Evolutionary conservation across 148 eudicot genomes (phyloP), one percentile per base, ranked within the genome.

Genomic region (Vaccinium vitisidaea): DNA sequence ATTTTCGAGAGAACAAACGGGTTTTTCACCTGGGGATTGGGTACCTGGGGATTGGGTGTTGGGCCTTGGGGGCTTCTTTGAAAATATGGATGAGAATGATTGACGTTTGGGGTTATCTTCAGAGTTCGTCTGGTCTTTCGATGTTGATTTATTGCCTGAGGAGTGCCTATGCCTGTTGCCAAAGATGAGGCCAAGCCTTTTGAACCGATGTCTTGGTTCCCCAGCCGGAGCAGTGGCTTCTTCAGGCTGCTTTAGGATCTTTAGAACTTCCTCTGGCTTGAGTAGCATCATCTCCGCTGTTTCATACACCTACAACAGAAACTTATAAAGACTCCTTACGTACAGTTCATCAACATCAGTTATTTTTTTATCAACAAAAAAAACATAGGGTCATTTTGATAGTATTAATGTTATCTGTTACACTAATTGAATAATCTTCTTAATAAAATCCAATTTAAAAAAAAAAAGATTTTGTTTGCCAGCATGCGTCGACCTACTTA

Each of bases 11-110:
- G 92, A 67, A 78, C 80, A 76, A 30, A 82, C 81, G 21, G 91
- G 86, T 83, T 91, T 91, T 53, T 90, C 91, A 79, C 81, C 49
- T 15, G 88, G 84, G n/a, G 92, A 85, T 74, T 89, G 86, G 73
- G 49, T 56, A 79, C 81, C 49, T 15, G 88, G 84, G n/a, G 92
- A 85, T 74, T 89, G 86, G 73, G 49, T 56, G 78, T 90, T 92
- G 12, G 91, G 96, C 80, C 93, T 92, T 3, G 98, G 98, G 74
- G 98, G 98, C 87, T 91, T 93, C 92, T 89, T 93, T 74, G 91
- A 92, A 89, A 95, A 93, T 74, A 92, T 74, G 15, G 94, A 89
- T 6, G 96, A 87, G 77, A 91, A 89, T 55, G 92, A 74, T 75
- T 92, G 91, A 55, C 90, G 92, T n/a, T 25, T 56, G 15, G 89